Evolutionary conservation across 2,329 filamentous ascomycete genomes (phyloP).

Genomic region (Tolypocladium tundrense): DNA sequence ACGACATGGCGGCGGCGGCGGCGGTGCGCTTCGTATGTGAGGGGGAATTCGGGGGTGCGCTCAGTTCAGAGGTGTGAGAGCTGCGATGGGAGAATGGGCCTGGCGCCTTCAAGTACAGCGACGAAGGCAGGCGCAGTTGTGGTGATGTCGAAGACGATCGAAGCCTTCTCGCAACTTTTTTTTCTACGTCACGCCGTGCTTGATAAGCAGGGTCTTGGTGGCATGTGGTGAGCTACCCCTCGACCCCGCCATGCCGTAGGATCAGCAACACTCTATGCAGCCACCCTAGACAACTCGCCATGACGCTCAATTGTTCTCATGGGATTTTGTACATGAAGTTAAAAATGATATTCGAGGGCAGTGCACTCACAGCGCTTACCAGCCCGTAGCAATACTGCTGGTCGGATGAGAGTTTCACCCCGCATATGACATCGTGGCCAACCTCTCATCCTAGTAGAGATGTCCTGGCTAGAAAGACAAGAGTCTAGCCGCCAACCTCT

Average conservation of each 20-base stretch:
- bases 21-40: neutral
- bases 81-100: neutral
- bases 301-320: neutral
- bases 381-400: neutral
- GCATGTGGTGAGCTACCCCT: neutral
- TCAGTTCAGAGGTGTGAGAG: neutral
- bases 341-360: neutral
- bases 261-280: neutral
- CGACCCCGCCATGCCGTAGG: neutral
- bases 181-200: neutral
- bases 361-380: neutral
- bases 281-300: too few species aligned
- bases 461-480: too few species aligned
- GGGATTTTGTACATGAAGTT: neutral
- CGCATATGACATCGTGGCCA: too few species aligned
- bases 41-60: neutral
- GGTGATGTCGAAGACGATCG: neutral
- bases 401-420: neutral
- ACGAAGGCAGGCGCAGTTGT: neutral
- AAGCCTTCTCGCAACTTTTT: neutral
- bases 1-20: slow-evolving; percentile 15
- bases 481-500: neutral
- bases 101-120: neutral
- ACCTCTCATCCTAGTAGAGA: too few species aligned
- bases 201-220: neutral